Evolutionary conservation across 331 rosid genomes (phyloP).

Genomic region (Ulmus americana): DNA sequence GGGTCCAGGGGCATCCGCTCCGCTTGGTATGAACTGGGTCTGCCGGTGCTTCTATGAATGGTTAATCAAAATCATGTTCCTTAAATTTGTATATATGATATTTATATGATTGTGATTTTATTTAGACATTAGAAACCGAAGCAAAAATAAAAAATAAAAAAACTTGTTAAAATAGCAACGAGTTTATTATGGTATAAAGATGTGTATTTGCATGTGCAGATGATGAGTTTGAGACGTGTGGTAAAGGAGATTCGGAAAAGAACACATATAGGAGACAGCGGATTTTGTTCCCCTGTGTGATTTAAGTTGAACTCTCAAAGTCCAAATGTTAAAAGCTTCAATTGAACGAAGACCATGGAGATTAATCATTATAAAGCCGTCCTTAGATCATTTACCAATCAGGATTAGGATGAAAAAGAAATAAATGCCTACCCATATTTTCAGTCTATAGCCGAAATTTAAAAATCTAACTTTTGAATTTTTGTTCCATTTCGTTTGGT

Average conservation of each 20-base stretch:
- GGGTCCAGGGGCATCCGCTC: too few species aligned
- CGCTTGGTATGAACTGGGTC: too few species aligned
- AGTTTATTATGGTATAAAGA: conserved; percentile 5
- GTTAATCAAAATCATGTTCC: not conserved
- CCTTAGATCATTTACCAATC: not conserved
- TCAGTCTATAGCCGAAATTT: conserved; percentile 4
- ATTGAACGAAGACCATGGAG: not conserved
- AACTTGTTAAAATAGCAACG: not conserved
- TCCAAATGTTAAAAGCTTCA: not conserved
- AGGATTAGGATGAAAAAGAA: not conserved
- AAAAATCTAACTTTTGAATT: conserved; percentile 1
- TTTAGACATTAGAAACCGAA: not conserved
- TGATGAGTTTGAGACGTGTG: conserved; percentile 14
- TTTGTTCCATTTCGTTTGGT: conserved; percentile 7
- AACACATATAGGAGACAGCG: not conserved
- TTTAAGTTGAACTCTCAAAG: not conserved
- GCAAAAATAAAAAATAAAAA: not conserved
- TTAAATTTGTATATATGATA: not conserved
- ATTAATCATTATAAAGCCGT: not conserved
- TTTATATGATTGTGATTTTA: not conserved
- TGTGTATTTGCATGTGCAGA: not conserved
- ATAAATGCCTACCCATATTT: not conserved
- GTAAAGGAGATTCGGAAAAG: conserved; percentile 3
- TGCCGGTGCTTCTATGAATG: too few species aligned
- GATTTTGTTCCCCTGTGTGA: conserved; percentile 1